Evolutionary conservation across 371 early-diverging fungal species (phyloP).

Genomic region (Dentiscutata heterogama): DNA sequence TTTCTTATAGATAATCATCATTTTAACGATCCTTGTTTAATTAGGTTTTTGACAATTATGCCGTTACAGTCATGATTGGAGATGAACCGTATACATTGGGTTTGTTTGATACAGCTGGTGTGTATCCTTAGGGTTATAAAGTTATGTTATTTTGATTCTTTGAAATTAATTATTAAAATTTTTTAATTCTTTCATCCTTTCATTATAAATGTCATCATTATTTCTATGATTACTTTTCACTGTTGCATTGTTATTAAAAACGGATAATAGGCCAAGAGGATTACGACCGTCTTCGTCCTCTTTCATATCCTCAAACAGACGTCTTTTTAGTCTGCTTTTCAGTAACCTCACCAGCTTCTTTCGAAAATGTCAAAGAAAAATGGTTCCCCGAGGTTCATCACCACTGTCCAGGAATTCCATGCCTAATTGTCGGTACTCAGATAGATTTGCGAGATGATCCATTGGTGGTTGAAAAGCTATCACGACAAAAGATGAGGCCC

Average conservation of each 20-base stretch:
- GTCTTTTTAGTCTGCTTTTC: constrained; percentile 97
- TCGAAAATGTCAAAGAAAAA: constrained; percentile 90
- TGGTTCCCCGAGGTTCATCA: constrained; percentile 96
- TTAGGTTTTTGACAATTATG: constrained; percentile 98
- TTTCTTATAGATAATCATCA: background rate
- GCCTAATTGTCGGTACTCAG: constrained; percentile 97
- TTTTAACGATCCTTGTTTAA: background rate
- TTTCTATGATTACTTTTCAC: background rate
- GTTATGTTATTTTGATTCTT: too few relatives aligned
- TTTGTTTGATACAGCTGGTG: constrained; percentile 97
- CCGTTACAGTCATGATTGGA: constrained; percentile 98
- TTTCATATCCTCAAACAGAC: constrained; percentile 95
- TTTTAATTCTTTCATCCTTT: background rate
- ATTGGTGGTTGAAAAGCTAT: constrained; percentile 82
- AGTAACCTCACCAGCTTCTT: constrained; percentile 95
- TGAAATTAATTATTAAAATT: background rate
- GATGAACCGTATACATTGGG: constrained; percentile 92
- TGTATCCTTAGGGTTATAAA: constrained; percentile 39
- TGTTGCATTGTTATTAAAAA: background rate
- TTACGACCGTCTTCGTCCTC: constrained; percentile 97
- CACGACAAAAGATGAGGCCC: constrained; percentile 86
- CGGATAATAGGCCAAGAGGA: constrained; percentile 86
- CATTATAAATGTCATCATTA: background rate
- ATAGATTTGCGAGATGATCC: constrained; percentile 95
- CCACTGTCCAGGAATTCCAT: constrained; percentile 97